Percentiles rank a stretch among this genome's conserved stretches.
Conservation (phyloP, 257 asterid species). For the Ajuga chamaepitys region DNA sequence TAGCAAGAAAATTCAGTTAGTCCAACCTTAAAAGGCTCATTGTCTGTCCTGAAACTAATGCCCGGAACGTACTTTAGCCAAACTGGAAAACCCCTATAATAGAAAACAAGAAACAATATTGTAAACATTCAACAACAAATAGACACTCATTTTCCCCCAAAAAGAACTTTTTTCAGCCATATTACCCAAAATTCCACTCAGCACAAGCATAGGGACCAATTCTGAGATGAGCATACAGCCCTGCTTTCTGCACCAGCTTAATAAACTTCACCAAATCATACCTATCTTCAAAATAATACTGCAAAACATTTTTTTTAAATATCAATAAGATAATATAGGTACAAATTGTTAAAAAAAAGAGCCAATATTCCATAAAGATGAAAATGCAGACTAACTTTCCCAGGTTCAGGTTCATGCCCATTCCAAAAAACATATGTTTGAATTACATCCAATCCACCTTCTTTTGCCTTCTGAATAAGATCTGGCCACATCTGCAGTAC, state of each 20-base stretch:
- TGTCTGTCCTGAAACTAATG: conserved; percentile 75
- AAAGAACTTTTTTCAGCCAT: not conserved
- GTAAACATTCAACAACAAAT: not conserved
- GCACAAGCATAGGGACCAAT: conserved; percentile 99
- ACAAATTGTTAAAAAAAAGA: not conserved
- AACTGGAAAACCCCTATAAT: conserved; percentile 65
- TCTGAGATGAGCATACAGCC: conserved; percentile 81
- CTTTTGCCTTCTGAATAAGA: conserved; percentile 93
- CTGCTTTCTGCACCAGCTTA: conserved; percentile 78
- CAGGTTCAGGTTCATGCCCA: conserved; percentile 95
- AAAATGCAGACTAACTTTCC: conserved; percentile 47
- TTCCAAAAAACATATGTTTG: conserved; percentile 98
- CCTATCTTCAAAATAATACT: conserved; percentile 91
- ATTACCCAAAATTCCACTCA: conserved; percentile 99
- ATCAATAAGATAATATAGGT: not conserved
- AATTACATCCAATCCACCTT: conserved; percentile 92
- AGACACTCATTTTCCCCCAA: not conserved
- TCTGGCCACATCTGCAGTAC: conserved; percentile 90
- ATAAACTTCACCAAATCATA: conserved; percentile 89
- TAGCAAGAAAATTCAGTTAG: not conserved
- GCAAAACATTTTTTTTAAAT: too few species aligned
- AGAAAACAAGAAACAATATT: conserved; percentile 7
- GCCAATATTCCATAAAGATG: not conserved
- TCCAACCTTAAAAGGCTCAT: conserved; percentile 65
- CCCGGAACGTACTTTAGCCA: conserved; percentile 86